Percentiles rank a stretch among this genome's conserved stretches.
phyloP scores from a whole-genome alignment of 129 eudicot species.

The Artemisia annua region DNA sequence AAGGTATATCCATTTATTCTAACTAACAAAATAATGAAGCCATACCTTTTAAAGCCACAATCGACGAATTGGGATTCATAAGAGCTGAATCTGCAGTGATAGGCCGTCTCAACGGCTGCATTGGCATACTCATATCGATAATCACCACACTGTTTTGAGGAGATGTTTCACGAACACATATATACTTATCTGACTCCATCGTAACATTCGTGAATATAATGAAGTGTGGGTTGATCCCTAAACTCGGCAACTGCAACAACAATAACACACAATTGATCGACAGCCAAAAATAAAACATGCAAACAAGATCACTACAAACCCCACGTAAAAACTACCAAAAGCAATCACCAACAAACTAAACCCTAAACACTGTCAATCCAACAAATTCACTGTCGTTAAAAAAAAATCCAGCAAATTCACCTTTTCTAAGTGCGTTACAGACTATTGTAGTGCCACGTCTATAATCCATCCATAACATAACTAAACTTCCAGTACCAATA shows the following conservation, averaged over 20 bases:
- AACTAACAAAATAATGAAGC: not conserved
- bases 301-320: not conserved
- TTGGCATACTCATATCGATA: constrained; percentile 94
- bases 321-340: not conserved
- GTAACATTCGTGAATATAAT: constrained; percentile 93
- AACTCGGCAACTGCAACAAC: constrained; percentile 78
- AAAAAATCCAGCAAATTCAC: too few relatives aligned
- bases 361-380: too few relatives aligned
- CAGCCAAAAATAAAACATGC: constrained; percentile 6
- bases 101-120: constrained; percentile 88
- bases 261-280: constrained; percentile 3
- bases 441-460: too few relatives aligned
- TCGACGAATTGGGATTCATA: constrained; percentile 88
- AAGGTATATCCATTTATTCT: not conserved
- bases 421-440: too few relatives aligned
- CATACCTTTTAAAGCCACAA: constrained; percentile 85
- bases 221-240: constrained; percentile 91
- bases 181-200: constrained; percentile 95
- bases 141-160: constrained; percentile 96
- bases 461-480: too few relatives aligned
- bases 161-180: constrained; percentile 94
- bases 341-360: too few relatives aligned
- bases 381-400: too few relatives aligned
- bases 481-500: too few relatives aligned
- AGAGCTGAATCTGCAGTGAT: constrained; percentile 96